Conservation (phyloP, 192 early-diverging fungal genomes). For the Linnemannia hyalina region DNA sequence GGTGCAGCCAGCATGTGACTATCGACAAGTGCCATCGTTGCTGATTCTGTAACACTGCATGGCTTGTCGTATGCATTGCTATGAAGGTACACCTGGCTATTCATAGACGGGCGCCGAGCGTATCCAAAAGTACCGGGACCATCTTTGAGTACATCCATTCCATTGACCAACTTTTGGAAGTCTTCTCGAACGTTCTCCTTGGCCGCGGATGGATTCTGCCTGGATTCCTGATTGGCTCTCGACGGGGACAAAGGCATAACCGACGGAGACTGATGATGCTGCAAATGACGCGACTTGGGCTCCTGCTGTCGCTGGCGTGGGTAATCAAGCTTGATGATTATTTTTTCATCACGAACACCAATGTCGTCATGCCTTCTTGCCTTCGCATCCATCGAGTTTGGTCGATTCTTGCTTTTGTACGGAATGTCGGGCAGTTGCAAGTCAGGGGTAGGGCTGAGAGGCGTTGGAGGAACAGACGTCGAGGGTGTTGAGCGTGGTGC, state of each 20-base stretch:
- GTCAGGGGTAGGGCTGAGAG: neutral
- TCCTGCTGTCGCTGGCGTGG: neutral
- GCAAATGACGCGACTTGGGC: neutral
- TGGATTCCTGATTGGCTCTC: neutral
- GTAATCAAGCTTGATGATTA: slow-evolving; percentile 19
- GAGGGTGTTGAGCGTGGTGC: neutral
- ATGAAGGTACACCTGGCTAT: neutral
- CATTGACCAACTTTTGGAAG: too few species aligned
- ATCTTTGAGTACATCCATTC: too few species aligned
- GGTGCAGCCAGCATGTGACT: neutral
- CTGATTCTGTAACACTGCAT: neutral
- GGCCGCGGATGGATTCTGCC: neutral
- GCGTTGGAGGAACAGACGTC: neutral
- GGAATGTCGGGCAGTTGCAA: slow-evolving; percentile 22
- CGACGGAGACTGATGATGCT: neutral
- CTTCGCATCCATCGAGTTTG: slow-evolving; percentile 15
- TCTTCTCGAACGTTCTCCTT: neutral
- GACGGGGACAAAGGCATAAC: neutral
- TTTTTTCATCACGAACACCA: neutral
- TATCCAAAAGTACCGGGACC: slow-evolving; percentile 25
- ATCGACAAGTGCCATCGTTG: neutral
- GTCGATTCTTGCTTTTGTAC: slow-evolving; percentile 36
- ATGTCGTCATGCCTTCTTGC: neutral
- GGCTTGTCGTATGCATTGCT: neutral
- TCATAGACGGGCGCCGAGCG: slow-evolving; percentile 29